Conservation (phyloP, 2,329 filamentous ascomycete species). For the Fonsecaea multimorphosa region DNA sequence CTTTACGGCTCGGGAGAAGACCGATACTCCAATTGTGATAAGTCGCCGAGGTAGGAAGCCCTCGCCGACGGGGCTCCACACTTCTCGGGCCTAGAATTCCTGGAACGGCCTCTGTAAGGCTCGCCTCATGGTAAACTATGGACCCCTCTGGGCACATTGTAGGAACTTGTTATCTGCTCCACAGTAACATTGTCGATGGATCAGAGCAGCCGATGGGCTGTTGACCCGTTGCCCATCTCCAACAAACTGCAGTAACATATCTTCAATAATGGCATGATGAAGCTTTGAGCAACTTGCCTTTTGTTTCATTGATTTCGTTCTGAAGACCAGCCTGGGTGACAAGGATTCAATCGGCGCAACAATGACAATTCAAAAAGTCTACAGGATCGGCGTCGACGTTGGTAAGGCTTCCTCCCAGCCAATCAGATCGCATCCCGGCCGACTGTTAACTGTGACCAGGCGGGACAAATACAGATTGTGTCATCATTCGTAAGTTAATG, state of each 20-base stretch:
- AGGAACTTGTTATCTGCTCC: constrained; percentile 12
- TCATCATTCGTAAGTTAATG: constrained; percentile 24
- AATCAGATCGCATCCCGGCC: constrained; percentile 7
- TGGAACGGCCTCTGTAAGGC: not conserved
- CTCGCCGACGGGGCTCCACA: constrained; percentile 5
- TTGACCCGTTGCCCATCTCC: not conserved
- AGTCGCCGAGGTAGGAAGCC: not conserved
- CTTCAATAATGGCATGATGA: not conserved
- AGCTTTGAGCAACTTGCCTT: not conserved
- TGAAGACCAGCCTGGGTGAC: not conserved
- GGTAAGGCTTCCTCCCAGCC: constrained; percentile 30
- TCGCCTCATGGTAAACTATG: not conserved
- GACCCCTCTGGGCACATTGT: not conserved
- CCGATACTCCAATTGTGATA: constrained; percentile 4
- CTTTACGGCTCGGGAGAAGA: not conserved
- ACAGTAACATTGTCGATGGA: constrained; percentile 5
- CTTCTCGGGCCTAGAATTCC: not conserved
- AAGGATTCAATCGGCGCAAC: not conserved
- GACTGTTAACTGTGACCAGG: constrained; percentile 5
- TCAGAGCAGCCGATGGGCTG: no score
- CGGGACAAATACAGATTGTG: constrained; percentile 31
- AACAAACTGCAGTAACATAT: not conserved
- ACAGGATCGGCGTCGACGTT: constrained; percentile 53
- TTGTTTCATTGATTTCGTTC: not conserved
- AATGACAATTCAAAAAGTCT: constrained; percentile 37